Evolutionary conservation across 495 filamentous ascomycete species (phyloP).

Genomic region (Aspergillus taichungensis): DNA sequence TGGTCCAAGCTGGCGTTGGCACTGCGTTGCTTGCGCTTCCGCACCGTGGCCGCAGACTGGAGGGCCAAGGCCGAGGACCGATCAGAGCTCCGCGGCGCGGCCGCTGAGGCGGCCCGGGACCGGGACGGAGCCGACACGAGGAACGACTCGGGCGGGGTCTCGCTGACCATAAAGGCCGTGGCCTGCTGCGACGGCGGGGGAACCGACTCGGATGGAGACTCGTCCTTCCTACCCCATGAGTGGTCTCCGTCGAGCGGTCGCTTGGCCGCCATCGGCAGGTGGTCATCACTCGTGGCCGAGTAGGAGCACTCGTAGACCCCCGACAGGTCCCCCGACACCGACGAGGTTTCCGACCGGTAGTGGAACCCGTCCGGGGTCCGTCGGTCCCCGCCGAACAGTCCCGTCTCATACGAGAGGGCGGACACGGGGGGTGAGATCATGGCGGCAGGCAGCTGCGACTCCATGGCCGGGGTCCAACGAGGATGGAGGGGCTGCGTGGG

Average conservation of each 20-base stretch:
- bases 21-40: conserved; percentile 36
- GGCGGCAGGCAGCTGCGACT: conserved; percentile 29
- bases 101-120: conserved; percentile 18
- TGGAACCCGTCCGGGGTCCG: conserved; percentile 25
- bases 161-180: conserved; percentile 34
- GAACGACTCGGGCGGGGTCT: conserved; percentile 25
- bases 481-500: conserved; percentile 28
- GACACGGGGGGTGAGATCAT: conserved; percentile 22
- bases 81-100: conserved; percentile 18
- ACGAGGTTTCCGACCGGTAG: conserved; percentile 35
- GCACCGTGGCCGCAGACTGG: conserved; percentile 27
- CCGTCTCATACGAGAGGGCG: conserved; percentile 9
- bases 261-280: conserved; percentile 20
- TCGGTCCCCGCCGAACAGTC: conserved; percentile 13
- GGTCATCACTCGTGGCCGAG: conserved; percentile 29
- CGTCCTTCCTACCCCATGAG: conserved; percentile 26
- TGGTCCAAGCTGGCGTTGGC: conserved; percentile 23
- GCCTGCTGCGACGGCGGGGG: conserved; percentile 21
- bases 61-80: conserved; percentile 27
- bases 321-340: conserved; percentile 29
- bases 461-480: conserved; percentile 30
- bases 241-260: conserved; percentile 25
- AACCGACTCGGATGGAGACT: conserved; percentile 14
- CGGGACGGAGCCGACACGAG: conserved; percentile 20
- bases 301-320: conserved; percentile 30